Evolutionary conservation across 2,329 filamentous ascomycete species (phyloP), one percentile per base, ranked within the genome.

Genomic region (Ophidiomyces ophidiicola): DNA sequence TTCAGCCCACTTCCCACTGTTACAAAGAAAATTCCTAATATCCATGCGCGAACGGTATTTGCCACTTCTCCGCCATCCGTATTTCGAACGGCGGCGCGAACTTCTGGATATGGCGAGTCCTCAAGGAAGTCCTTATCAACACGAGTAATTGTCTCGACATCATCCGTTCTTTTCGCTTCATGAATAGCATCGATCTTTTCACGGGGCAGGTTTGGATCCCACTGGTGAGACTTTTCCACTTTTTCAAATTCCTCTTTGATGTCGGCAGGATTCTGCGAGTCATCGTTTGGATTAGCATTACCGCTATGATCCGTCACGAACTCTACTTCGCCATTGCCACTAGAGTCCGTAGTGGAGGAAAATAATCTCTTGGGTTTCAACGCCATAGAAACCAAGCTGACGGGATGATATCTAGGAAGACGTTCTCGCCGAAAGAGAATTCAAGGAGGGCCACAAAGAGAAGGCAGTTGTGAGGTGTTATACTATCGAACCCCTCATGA

Each of bases 21-120:
- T 45, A 70, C 73, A 26, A 76, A 62, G 7, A 74, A 4, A 50
- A 76, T 46, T 26, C 73, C 74, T 39, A 77, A 70, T 10, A 67
- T 61, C 73, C 73, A 77, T 23, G 72, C 72, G 39, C 73, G 70
- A 43, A 76, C 62, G 8, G 72, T 77, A 51, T 75, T 78, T 44
- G 69, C 67, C 3, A 72, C 71, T 33, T 76, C 60, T 48, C 74
- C 72, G 11, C 20, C 36, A 18, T 78, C 74, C 51, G 71, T 73
- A 50, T 76, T 76, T 47, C 71, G 69, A 20, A 78, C 74, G 17
- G 74, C 71, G 23, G 73, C 72, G 50, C 74, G 71, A 38, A 56
- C 74, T 60, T 76, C 72, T 35, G 71, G 71, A 50, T 78, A 78
- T 3, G 74, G 74, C 41, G 74, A 77, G 52, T 78, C 73, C 45